Evolutionary conservation across 257 asterid species (phyloP).

Genomic region (Pogostemon cablin): DNA sequence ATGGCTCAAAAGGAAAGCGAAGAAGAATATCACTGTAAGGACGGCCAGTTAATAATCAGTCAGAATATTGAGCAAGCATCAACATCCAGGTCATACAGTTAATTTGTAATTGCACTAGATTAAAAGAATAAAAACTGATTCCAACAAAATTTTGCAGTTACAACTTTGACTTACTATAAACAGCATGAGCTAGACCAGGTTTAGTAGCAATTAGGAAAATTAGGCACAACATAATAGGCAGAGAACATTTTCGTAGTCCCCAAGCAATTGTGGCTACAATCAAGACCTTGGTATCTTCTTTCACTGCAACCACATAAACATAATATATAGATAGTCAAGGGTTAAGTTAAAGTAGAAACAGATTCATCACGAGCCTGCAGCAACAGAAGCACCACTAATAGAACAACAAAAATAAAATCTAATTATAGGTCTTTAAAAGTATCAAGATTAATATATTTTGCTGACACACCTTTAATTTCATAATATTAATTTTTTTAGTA

Average conservation of each 20-base stretch:
- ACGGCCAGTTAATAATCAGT: slow-evolving; percentile 36
- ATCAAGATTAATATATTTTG: not conserved
- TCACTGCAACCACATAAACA: slow-evolving; percentile 55
- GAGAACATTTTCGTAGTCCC: slow-evolving; percentile 97
- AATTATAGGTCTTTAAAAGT: too few species aligned
- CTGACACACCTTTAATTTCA: slow-evolving; percentile 23
- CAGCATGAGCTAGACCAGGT: slow-evolving; percentile 94
- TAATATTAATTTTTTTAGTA: not conserved
- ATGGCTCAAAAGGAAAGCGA: slow-evolving; percentile 84
- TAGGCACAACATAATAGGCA: slow-evolving; percentile 82
- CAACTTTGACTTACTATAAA: slow-evolving; percentile 69
- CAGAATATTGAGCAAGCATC: slow-evolving; percentile 35
- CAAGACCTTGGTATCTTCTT: slow-evolving; percentile 87
- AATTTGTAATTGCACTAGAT: slow-evolving; percentile 24
- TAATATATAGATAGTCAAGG: slow-evolving; percentile 22
- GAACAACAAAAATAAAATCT: not conserved
- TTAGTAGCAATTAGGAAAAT: slow-evolving; percentile 88
- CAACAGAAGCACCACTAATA: slow-evolving; percentile 13
- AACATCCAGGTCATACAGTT: slow-evolving; percentile 22
- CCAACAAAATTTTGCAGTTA: not conserved
- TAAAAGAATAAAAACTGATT: slow-evolving; percentile 4
- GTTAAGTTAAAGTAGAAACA: slow-evolving; percentile 8
- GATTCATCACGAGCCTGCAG: not conserved
- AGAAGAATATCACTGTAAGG: slow-evolving; percentile 91
- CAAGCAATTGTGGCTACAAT: slow-evolving; percentile 98